Conservation (phyloP, 2,329 filamentous ascomycete species). For the Claviceps fusiformis region DNA sequence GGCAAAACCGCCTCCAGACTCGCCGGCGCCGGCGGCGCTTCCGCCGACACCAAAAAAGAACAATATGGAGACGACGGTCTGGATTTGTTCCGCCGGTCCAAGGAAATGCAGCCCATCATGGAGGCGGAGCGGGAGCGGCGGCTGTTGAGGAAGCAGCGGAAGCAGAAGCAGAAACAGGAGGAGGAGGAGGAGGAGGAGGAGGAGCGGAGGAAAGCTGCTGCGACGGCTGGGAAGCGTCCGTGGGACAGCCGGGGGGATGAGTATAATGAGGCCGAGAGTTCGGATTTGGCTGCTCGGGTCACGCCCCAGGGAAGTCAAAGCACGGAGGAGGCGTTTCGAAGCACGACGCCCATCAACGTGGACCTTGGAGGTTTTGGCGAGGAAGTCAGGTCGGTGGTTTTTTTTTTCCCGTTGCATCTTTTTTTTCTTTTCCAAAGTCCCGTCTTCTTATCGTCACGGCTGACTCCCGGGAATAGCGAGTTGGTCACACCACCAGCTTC, state of each 20-base stretch:
- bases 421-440: background rate
- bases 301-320: background rate
- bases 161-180: constrained; percentile 1
- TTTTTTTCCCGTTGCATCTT: too few species aligned
- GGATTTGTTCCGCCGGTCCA: constrained; percentile 35
- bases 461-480: constrained; percentile 13
- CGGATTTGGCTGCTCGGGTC: background rate
- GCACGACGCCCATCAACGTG: background rate
- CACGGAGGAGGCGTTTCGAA: background rate
- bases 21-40: background rate
- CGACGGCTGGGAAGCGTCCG: constrained; percentile 11
- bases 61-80: constrained; percentile 22
- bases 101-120: constrained; percentile 33
- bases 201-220: constrained; percentile 6
- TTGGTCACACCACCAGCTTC: constrained; percentile 24
- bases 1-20: constrained; percentile 16
- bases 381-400: background rate
- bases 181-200: constrained; percentile 7
- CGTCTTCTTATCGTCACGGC: background rate
- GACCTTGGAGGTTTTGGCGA: background rate
- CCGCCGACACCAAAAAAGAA: constrained; percentile 7
- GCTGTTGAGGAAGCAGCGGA: constrained; percentile 13
- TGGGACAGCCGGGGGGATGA: constrained; percentile 5
- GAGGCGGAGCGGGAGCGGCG: constrained; percentile 26
- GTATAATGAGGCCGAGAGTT: constrained; percentile 5